Conservation (phyloP, 495 filamentous ascomycete genomes). For the Penicillium maclennaniae region DNA sequence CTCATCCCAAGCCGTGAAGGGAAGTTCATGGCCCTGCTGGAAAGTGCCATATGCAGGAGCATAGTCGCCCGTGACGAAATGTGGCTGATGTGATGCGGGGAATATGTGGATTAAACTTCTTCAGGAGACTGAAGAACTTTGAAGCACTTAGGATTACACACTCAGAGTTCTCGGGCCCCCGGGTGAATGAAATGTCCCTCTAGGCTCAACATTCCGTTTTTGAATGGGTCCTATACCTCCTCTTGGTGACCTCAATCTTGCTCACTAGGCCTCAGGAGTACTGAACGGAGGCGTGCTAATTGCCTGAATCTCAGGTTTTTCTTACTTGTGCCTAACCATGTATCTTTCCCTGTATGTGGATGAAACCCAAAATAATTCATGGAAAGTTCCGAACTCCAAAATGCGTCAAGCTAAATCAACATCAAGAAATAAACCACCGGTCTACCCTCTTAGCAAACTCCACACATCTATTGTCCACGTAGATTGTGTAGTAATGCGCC, state of each 20-base stretch:
- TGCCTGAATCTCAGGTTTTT: too few relatives aligned
- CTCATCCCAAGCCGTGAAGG: neutral
- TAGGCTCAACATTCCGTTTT: too few relatives aligned
- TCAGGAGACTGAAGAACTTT: neutral
- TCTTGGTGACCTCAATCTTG: too few relatives aligned
- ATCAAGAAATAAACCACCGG: slow-evolving; percentile 14
- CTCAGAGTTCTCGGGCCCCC: neutral
- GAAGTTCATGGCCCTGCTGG: neutral
- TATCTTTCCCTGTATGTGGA: too few relatives aligned
- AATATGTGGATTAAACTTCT: slow-evolving; percentile 8
- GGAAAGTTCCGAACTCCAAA: neutral
- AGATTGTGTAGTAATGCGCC: slow-evolving; percentile 44
- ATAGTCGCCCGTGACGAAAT: neutral
- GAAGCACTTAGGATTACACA: too few relatives aligned
- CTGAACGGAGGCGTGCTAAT: too few relatives aligned
- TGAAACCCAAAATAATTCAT: too few relatives aligned
- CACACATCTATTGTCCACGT: slow-evolving; percentile 36
- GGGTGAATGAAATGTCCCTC: too few relatives aligned
- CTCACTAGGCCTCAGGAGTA: too few relatives aligned
- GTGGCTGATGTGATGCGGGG: slow-evolving; percentile 2
- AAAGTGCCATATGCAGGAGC: neutral
- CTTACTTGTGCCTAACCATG: too few relatives aligned
- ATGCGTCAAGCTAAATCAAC: neutral
- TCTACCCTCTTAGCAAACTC: slow-evolving; percentile 19
- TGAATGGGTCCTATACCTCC: too few relatives aligned